These are phyloP conservation scores for Xylariaceae sp. DNA, from an alignment of 2,329 filamentous ascomycete genomes.

Conservation along the genomic window DNA sequence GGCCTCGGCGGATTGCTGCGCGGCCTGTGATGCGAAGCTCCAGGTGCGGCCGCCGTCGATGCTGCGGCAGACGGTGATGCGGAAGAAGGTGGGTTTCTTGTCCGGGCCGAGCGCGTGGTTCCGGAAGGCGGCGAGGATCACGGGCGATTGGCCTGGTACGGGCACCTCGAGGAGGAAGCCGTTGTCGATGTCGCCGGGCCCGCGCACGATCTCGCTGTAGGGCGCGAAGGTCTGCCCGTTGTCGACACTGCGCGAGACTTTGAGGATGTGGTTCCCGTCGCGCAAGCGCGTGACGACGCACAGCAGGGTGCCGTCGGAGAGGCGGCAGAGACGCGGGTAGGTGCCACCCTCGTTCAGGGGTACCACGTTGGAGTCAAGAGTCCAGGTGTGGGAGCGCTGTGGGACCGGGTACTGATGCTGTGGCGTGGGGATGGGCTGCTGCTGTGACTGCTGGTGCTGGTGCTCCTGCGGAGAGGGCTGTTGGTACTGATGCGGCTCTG, in stretches of 20 bases:
- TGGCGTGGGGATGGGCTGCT: neutral
- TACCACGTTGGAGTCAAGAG: conserved; percentile 39
- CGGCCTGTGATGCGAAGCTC: conserved; percentile 41
- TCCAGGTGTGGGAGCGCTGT: conserved; percentile 16
- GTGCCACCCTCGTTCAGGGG: conserved; percentile 38
- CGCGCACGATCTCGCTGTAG: conserved; percentile 40
- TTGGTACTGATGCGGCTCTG: neutral
- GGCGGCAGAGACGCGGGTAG: conserved; percentile 42
- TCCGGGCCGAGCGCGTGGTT: conserved; percentile 38
- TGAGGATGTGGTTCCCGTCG: conserved; percentile 35
- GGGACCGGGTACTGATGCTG: conserved; percentile 1
- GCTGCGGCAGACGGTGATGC: conserved; percentile 46
- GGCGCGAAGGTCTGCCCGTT: conserved; percentile 37
- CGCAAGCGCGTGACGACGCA: conserved; percentile 40
- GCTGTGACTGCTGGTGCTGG: conserved; percentile 1
- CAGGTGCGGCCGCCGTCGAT: conserved; percentile 40
- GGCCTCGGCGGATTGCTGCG: conserved; percentile 37
- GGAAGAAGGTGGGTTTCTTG: conserved; percentile 37
- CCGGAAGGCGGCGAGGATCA: conserved; percentile 41
- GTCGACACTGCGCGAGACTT: conserved; percentile 41
- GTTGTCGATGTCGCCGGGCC: conserved; percentile 42
- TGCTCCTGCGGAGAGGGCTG: neutral
- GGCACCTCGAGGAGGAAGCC: conserved; percentile 41
- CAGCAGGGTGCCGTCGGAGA: conserved; percentile 42
- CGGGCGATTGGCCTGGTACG: conserved; percentile 14